phyloP scores from a whole-genome alignment of 768 basidiomycete species.

The Mycena belliarum region DNA sequence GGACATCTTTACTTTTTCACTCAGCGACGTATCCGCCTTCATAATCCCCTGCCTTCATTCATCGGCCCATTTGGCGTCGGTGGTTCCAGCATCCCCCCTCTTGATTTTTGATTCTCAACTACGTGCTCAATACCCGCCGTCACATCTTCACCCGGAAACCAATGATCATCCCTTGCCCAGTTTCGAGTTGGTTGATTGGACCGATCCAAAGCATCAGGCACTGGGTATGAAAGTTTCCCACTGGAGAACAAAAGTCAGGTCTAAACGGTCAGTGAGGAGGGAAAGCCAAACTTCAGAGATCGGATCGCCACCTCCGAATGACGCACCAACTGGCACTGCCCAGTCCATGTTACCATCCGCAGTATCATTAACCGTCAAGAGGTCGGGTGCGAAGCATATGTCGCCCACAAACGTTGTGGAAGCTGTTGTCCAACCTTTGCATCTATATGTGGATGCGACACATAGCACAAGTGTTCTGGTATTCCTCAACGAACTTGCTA shows the following conservation, averaged over 20 bases:
- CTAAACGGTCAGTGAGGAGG: slow-evolving; percentile 24
- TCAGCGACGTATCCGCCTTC: slow-evolving; percentile 60
- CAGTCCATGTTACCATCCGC: neutral
- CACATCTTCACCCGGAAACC: slow-evolving; percentile 44
- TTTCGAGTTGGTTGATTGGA: slow-evolving; percentile 69
- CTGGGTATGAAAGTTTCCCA: slow-evolving; percentile 56
- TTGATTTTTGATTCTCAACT: slow-evolving; percentile 76
- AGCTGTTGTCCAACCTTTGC: slow-evolving; percentile 60
- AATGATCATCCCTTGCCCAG: slow-evolving; percentile 41
- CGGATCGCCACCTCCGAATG: slow-evolving; percentile 19
- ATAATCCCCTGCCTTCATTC: slow-evolving; percentile 36
- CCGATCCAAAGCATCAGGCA: slow-evolving; percentile 37
- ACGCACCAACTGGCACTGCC: slow-evolving; percentile 11
- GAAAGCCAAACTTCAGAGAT: slow-evolving; percentile 17
- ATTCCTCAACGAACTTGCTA: slow-evolving; percentile 49
- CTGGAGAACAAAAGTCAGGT: slow-evolving; percentile 58
- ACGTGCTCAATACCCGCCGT: slow-evolving; percentile 50
- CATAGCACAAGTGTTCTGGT: slow-evolving; percentile 36
- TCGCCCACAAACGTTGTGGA: slow-evolving; percentile 31
- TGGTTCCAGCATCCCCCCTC: slow-evolving; percentile 56
- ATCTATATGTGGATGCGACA: slow-evolving; percentile 70
- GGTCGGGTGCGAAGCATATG: slow-evolving; percentile 13
- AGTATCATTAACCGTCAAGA: slow-evolving; percentile 1
- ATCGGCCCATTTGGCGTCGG: slow-evolving; percentile 11
- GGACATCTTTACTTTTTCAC: slow-evolving; percentile 29